Percentiles rank a stretch among this genome's conserved stretches.
These are phyloP conservation scores for Musa schizocarpa DNA, from an alignment of 176 grass and related monocot species.

Conservation along the genomic window DNA sequence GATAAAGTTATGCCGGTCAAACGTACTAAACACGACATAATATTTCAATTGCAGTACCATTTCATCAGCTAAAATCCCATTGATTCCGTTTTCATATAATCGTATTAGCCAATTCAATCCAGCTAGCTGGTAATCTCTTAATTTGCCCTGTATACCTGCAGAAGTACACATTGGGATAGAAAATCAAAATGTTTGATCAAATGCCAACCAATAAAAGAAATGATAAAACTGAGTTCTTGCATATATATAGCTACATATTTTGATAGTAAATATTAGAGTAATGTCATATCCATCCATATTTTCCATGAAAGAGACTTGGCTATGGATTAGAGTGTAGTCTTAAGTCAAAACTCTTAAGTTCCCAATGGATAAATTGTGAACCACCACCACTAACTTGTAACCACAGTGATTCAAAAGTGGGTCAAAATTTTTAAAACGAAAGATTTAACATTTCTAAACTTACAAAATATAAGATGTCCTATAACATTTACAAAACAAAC, in stretches of 20 bases:
- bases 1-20: background rate
- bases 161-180: background rate
- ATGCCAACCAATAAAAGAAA: background rate
- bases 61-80: conserved; percentile 84
- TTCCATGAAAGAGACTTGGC: background rate
- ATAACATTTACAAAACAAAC: too few relatives aligned
- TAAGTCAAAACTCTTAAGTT: too few relatives aligned
- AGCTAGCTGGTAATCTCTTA: conserved; percentile 96
- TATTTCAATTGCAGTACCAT: conserved; percentile 40
- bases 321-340: too few relatives aligned
- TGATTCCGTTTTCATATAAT: conserved; percentile 95
- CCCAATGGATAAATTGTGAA: too few relatives aligned
- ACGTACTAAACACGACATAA: conserved; percentile 1
- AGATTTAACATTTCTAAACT: too few relatives aligned
- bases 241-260: background rate
- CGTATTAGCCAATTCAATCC: conserved; percentile 98
- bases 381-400: too few relatives aligned
- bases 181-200: background rate
- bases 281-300: background rate
- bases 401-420: too few relatives aligned
- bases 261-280: too few relatives aligned
- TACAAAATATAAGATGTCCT: too few relatives aligned
- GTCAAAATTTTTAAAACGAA: too few relatives aligned
- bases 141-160: conserved; percentile 91
- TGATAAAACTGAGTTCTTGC: background rate